These are phyloP conservation scores for Amaranthus cruentus DNA, from an alignment of 148 eudicot genomes.

Conservation along the genomic window DNA sequence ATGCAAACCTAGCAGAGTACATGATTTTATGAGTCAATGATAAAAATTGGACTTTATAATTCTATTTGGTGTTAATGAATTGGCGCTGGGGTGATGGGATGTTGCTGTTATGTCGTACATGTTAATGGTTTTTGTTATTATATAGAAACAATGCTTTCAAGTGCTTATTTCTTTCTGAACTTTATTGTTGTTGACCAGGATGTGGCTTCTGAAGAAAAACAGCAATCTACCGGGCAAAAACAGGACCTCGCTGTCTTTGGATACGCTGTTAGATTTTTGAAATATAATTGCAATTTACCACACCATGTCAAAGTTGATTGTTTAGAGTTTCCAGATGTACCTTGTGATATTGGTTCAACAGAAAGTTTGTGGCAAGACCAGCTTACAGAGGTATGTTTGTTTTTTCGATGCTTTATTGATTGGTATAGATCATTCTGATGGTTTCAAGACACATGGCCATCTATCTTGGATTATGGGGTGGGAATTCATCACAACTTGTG, in stretches of 20 bases:
- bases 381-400: slow-evolving; percentile 57
- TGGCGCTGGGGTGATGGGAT: background rate
- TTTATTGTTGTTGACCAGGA: slow-evolving; percentile 33
- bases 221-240: slow-evolving; percentile 32
- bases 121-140: background rate
- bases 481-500: background rate
- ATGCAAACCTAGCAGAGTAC: too few relatives aligned
- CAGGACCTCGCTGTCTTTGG: slow-evolving; percentile 39
- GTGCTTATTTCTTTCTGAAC: background rate
- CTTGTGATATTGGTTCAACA: slow-evolving; percentile 32
- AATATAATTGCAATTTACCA: slow-evolving; percentile 36
- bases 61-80: too few relatives aligned
- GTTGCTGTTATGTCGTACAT: background rate
- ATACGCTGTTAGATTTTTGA: slow-evolving; percentile 71
- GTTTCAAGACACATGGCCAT: background rate
- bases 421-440: slow-evolving; percentile 15
- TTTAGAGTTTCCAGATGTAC: slow-evolving; percentile 40
- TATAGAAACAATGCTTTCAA: background rate
- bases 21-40: too few relatives aligned
- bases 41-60: too few relatives aligned
- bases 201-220: slow-evolving; percentile 34
- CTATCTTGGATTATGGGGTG: background rate
- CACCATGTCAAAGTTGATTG: slow-evolving; percentile 34
- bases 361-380: slow-evolving; percentile 57
- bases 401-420: slow-evolving; percentile 11